A percentile compares a stretch with the other conserved stretches of the same genome.
Conservation (phyloP, 164 flowering plant species). For the Magnolia sinica region DNA sequence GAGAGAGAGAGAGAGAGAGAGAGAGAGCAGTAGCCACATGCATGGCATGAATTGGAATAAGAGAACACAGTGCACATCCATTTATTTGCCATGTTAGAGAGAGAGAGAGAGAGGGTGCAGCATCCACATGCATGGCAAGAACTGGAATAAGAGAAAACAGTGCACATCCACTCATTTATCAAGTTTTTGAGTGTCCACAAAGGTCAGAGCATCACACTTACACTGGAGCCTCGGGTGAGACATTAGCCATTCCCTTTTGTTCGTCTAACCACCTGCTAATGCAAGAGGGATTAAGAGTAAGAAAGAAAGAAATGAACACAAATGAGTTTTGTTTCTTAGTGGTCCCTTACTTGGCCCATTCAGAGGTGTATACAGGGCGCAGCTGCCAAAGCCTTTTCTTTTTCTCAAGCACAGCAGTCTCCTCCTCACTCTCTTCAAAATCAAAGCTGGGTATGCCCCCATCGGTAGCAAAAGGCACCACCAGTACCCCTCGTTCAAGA, state of each 20-base stretch:
- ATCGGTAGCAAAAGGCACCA: conserved; percentile 76
- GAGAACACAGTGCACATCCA: too few species aligned
- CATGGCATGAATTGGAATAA: too few species aligned
- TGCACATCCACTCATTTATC: neutral
- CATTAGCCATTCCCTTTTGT: conserved; percentile 82
- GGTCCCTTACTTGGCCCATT: conserved; percentile 75
- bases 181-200: neutral
- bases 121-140: too few species aligned
- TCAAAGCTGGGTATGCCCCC: conserved; percentile 59
- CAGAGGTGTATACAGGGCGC: conserved; percentile 52
- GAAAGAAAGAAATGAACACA: neutral
- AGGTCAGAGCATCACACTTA: conserved; percentile 31
- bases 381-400: conserved; percentile 89
- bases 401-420: conserved; percentile 30
- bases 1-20: too few species aligned
- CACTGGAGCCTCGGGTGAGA: conserved; percentile 88
- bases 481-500: conserved; percentile 81
- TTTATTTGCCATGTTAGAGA: too few species aligned
- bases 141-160: neutral
- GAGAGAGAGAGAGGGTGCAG: too few species aligned
- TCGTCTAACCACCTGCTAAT: conserved; percentile 84
- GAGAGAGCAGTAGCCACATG: too few species aligned
- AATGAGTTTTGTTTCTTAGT: neutral
- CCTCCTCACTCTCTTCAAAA: conserved; percentile 47
- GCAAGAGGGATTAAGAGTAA: conserved; percentile 1